Evolutionary conservation across 208 protist genomes (phyloP), one percentile per base, ranked within the genome.

Genomic region (Polymyxa betae): DNA sequence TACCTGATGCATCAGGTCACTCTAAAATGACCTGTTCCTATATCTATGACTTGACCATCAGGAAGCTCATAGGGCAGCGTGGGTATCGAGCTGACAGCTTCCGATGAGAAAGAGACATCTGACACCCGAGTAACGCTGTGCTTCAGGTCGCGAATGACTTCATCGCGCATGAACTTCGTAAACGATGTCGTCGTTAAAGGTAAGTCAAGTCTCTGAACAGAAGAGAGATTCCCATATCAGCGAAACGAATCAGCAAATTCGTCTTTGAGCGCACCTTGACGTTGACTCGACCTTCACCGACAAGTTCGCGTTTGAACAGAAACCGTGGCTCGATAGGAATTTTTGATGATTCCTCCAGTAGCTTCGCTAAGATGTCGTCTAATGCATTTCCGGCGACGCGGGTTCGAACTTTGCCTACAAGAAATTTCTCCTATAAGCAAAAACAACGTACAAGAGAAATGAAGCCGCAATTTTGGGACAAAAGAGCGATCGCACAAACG

Each of bases 131-230:
- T 29, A 29, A 66, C 54, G 54, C 54, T 66, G 54, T 66, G 54
- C 54, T 66, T 66, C 20, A 66, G 16, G 54, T 66, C 54, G 54
- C 54, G 54, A 66, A 66, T 66, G 54, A 66, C 54, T 32, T 66
- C 54, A 32, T 29, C 20, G 20, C 54, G 16, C 54, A 66, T 66
- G 29, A 66, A 66, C 16, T 66, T 29, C 54, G 54, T 66, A 29
- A 32, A 66, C 54, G 54, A 66, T 66, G 54, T 29, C 54, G 54
- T 66, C 29, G 54, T 66, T 29, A 66, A 66, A 16, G 54, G 54
- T 32, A 66, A 66, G 29, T 66, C 54, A 29, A 66, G 54, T 32
- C 54, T 16, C 54, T 66, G 54, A 16, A n/a, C 54, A 66, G 16
- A 29, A 29, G 54, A 66, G 20, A 66, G 16, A 29, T 66, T 66